Evolutionary conservation across 139 green algal species (phyloP), one percentile per base, ranked within the genome.

Genomic region (Chlamydomonas eustigma): DNA sequence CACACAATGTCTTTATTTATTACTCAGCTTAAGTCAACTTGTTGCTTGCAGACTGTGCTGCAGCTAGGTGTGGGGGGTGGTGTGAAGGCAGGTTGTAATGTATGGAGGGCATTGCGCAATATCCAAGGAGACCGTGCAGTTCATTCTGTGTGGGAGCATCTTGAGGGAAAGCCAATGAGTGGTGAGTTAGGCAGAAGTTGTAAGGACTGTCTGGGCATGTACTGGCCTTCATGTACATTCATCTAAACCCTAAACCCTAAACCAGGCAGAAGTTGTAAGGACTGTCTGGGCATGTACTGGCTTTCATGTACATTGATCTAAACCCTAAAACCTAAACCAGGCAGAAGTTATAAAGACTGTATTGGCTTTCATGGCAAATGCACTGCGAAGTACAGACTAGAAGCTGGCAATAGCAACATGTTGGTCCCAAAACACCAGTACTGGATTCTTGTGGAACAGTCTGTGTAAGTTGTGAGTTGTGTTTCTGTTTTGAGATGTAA

Each of bases 11-110:
- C n/a, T n/a, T n/a, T n/a, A n/a, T n/a, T n/a, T n/a, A n/a, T n/a
- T n/a, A n/a, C n/a, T n/a, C n/a, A n/a, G n/a, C n/a, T 58, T 58
- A 58, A 58, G 12, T 58, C 18, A 12, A 28, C 18, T 58, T 12
- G 18, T 58, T 12, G 12, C 44, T 28, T 58, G 24, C 37, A 85
- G 71, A 77, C 50, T 52, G 38, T 84, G 8, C 71, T 80, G 36
- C 80, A 89, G 80, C 80, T 90, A 32, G 85, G 85, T 31, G 82
- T 86, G 35, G 85, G 85, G 31, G 85, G 85, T 28, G 85, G 85
- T 66, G 86, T 88, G 74, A 90, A 90, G 80, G 82, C 80, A 37
- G 85, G 82, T 37, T 77, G 80, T 44, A 88, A 88, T 70, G 79
- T 87, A 39, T 90, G 82, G 82, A 66, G 71, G 22, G 85, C 85